Conservation (phyloP, 306 rosid genomes). For the Urtica urens region DNA sequence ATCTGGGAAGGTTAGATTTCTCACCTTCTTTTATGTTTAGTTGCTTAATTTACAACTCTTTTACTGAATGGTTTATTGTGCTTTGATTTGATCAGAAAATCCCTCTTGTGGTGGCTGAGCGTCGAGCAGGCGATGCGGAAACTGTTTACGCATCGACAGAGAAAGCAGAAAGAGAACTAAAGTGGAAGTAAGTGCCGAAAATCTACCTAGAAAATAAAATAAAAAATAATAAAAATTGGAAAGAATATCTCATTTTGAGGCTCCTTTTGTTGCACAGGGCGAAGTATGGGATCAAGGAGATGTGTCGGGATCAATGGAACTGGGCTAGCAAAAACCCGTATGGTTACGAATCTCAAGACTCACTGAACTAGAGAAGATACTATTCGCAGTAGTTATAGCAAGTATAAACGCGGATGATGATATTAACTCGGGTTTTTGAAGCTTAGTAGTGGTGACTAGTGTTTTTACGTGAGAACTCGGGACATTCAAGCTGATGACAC, state of each 20-base stretch:
- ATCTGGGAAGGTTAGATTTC: slow-evolving; percentile 64
- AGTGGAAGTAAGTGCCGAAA: slow-evolving; percentile 72
- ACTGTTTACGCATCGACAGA: slow-evolving; percentile 81
- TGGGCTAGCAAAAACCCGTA: slow-evolving; percentile 98
- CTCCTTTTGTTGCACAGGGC: slow-evolving; percentile 48
- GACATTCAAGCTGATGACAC: too few relatives aligned
- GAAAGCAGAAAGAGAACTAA: slow-evolving; percentile 76
- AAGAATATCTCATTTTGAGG: not conserved
- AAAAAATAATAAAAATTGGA: not conserved
- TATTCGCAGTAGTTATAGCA: too few relatives aligned
- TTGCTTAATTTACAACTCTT: not conserved
- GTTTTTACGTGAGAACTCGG: too few relatives aligned
- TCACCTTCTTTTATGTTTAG: too few relatives aligned
- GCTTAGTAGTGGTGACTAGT: too few relatives aligned
- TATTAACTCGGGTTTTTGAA: too few relatives aligned
- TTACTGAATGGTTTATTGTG: not conserved
- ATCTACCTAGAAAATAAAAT: not conserved
- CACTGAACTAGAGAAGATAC: too few relatives aligned
- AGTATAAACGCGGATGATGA: too few relatives aligned
- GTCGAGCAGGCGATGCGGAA: slow-evolving; percentile 92
- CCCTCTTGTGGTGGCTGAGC: slow-evolving; percentile 65
- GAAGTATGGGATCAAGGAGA: slow-evolving; percentile 70
- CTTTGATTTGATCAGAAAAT: slow-evolving; percentile 46
- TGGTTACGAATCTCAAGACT: slow-evolving; percentile 54
- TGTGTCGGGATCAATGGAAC: slow-evolving; percentile 99